Evolutionary conservation across 495 filamentous ascomycete genomes (phyloP), one percentile per base, ranked within the genome.

Genomic region (Hypoxylon intermedium): DNA sequence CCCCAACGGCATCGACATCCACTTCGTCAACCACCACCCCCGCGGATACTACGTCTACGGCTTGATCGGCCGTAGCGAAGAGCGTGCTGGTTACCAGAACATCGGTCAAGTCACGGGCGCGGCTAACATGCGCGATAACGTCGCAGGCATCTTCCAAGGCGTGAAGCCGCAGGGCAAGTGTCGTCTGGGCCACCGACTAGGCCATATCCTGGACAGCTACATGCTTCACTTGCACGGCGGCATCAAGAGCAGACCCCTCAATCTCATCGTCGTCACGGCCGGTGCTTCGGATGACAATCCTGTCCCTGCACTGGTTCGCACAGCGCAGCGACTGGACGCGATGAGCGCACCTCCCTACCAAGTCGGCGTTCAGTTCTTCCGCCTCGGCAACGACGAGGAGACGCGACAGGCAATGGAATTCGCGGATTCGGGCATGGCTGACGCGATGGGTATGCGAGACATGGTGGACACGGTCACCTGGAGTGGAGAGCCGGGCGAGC

Each of bases 281-380:
- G 92, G 92, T 3, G 85, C 80, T 16, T 87, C 91, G 3, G 85
- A 82, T 1, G 91, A 95, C 62, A 90, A 95, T 57, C 72, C 72
- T 1, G 88, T 91, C 69, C 79, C 75, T 37, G 75, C 88, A 2
- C 83, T 97, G 46, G 75, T 89, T 15, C 63, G 75, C 2, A 82
- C 82, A 0, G 92, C 90, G 0, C 77, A 81, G 70, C 82, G 78
- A 59, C 74, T 97, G 2, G 91, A 96, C 63, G 74, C 72, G 16
- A 70, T 85, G 6, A 79, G 86, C n/a, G 90, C 90, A 3, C 82
- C 85, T 37, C 78, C 87, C 24, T 89, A 87, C 77, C 92, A 97
- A 73, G 77, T 94, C 2, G 91, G 92, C 2, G 86, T 97, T 45
- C 92, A 96, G 66, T 92, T 97, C 69, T 89, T 97, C 73, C 90